Base-by-base conservation (phyloP, 176 grass and related monocot species). In the Eragrostis curvula region DNA sequence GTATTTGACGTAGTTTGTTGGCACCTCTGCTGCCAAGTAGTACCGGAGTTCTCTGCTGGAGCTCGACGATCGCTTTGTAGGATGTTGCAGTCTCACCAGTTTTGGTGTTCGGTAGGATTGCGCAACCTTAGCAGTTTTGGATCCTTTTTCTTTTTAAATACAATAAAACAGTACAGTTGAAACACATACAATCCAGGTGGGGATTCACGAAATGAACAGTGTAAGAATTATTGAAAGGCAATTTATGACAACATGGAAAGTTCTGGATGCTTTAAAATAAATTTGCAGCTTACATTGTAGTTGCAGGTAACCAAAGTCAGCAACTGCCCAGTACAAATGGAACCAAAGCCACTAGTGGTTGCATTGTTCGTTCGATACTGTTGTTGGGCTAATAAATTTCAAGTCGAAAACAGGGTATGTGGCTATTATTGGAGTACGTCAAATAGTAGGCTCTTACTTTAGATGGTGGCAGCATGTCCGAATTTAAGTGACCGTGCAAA, bases 31-130 rank as follows among this genome's bases (percentile, higher is more conserved):
- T 71, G 59, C 16, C 44, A 51, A 12, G 3, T 55, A 20, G 43
- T 24, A 36, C 45, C 53, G 12, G 6, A 48, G 5, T 72, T 73
- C 50, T 41, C 30, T 8, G 18, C 12, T 40, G 32, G 9, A 27
- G 27, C 46, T 72, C 18, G 53, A 29, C 3, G 32, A 66, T 42
- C 70, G 21, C 46, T 42, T 64, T 20, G 60, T 21, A 15, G 15
- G 30, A 73, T 51, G 57, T 30, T 24, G 14, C 20, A 47, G 17
- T 6, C 30, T 64, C n/a, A 30, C 12, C 75, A 42, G 43, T 28
- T 81, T 44, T 24, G 10, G 51, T 60, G 56, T 58, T 58, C 4
- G 21, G 56, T 58, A 45, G 56, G 56, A 58, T 69, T 71, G 64
- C 44, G 29, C 29, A 69, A 27, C 50, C 45, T 50, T 1, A 20